Evolutionary conservation across 768 basidiomycete genomes (phyloP).

Genomic region (Podaxis sp.): DNA sequence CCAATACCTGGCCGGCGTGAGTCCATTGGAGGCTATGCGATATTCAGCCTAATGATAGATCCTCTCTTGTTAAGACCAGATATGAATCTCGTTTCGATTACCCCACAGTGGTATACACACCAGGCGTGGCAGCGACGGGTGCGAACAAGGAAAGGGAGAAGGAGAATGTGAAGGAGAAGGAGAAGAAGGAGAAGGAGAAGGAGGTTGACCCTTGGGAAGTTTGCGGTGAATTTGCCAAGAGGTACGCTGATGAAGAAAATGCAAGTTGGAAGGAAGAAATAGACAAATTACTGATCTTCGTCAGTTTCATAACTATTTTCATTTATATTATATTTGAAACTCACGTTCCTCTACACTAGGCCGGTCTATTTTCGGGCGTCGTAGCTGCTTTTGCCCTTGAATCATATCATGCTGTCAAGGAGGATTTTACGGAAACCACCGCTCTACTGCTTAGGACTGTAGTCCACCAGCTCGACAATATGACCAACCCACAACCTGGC

Average conservation of each 20-base stretch:
- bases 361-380: slow-evolving; percentile 25
- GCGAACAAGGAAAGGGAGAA: not conserved
- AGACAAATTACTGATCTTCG: slow-evolving; percentile 15
- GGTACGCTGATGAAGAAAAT: slow-evolving; percentile 8
- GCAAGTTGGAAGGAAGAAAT: slow-evolving; percentile 15
- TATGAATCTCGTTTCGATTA: too few relatives aligned
- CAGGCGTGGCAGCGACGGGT: too few relatives aligned
- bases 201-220: slow-evolving; percentile 13
- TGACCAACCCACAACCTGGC: slow-evolving; percentile 15
- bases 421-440: slow-evolving; percentile 19
- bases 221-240: not conserved
- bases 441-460: slow-evolving; percentile 12
- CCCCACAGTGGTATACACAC: too few relatives aligned
- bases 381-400: slow-evolving; percentile 27
- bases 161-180: too few relatives aligned
- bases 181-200: not conserved
- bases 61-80: too few relatives aligned
- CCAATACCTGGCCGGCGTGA: too few relatives aligned
- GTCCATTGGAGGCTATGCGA: too few relatives aligned
- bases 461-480: slow-evolving; percentile 16
- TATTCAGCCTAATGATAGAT: too few relatives aligned
- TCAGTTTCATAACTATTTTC: not conserved
- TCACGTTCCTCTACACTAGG: slow-evolving; percentile 11
- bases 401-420: slow-evolving; percentile 22
- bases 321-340: not conserved